These are phyloP conservation scores for Mercurialis annua DNA, from an alignment of 345 rosid genomes.

Conservation along the genomic window DNA sequence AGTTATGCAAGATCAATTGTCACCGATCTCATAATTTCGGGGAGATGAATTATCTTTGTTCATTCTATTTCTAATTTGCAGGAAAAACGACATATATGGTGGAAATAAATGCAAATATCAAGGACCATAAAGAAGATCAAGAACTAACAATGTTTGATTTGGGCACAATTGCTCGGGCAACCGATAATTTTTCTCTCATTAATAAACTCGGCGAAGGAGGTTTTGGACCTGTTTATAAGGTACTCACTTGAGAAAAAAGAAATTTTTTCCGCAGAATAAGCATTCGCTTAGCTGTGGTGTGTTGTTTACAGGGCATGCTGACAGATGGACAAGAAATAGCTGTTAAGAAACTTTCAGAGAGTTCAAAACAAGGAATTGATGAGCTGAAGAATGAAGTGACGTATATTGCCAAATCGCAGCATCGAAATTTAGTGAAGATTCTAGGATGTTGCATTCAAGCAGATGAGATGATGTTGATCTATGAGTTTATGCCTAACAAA, in stretches of 20 bases:
- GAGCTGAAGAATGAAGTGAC: conserved; percentile 30
- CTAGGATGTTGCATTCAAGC: conserved; percentile 16
- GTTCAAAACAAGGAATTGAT: conserved; percentile 25
- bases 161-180: conserved; percentile 10
- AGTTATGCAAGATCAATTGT: background rate
- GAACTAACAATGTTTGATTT: background rate
- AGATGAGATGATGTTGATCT: conserved; percentile 2
- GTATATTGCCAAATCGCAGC: conserved; percentile 30
- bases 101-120: background rate
- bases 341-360: conserved; percentile 28
- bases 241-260: background rate
- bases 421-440: conserved; percentile 30
- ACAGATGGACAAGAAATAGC: conserved; percentile 28
- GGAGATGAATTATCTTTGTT: too few relatives aligned
- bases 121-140: background rate
- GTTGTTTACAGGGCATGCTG: conserved; percentile 24
- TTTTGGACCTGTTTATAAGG: conserved; percentile 28
- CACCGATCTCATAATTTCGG: background rate
- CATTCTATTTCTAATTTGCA: background rate
- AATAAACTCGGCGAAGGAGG: conserved; percentile 35
- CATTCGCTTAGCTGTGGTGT: background rate
- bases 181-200: conserved; percentile 6
- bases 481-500: conserved; percentile 1
- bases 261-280: background rate
- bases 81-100: background rate